Conservation (phyloP, 257 asterid genomes). For the Asclepias syriaca region DNA sequence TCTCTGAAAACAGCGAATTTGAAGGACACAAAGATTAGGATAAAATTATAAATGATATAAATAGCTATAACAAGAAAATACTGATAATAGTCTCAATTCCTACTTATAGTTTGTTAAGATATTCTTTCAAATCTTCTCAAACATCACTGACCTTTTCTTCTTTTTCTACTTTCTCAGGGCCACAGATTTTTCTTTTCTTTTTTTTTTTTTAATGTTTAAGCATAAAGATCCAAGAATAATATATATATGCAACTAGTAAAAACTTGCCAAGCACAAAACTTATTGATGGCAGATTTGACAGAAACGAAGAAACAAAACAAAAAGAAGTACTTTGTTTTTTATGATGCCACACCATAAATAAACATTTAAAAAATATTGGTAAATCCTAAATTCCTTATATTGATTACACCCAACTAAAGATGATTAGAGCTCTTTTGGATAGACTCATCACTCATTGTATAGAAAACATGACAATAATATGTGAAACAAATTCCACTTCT, state of each 20-base stretch:
- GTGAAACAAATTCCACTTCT: neutral
- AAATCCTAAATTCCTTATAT: neutral
- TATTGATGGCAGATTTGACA: neutral
- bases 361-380: neutral
- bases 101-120: neutral
- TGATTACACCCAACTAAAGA: neutral
- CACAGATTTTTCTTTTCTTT: neutral
- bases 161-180: neutral
- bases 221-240: neutral
- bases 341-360: neutral
- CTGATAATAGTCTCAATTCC: neutral
- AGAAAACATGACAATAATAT: neutral
- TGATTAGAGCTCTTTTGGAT: neutral
- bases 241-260: neutral
- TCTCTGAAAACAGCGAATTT: constrained; percentile 11
- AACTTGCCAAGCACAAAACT: neutral
- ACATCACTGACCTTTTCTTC: neutral
- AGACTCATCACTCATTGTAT: too few species aligned
- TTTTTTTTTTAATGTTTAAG: neutral
- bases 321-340: neutral
- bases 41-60: too few species aligned
- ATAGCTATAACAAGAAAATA: neutral
- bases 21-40: neutral
- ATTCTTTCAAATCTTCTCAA: neutral
- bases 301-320: neutral